Percentiles rank a stretch among this genome's conserved stretches.
Conservation (phyloP, 2,329 filamentous ascomycete genomes). For the Colletotrichum sp. region DNA sequence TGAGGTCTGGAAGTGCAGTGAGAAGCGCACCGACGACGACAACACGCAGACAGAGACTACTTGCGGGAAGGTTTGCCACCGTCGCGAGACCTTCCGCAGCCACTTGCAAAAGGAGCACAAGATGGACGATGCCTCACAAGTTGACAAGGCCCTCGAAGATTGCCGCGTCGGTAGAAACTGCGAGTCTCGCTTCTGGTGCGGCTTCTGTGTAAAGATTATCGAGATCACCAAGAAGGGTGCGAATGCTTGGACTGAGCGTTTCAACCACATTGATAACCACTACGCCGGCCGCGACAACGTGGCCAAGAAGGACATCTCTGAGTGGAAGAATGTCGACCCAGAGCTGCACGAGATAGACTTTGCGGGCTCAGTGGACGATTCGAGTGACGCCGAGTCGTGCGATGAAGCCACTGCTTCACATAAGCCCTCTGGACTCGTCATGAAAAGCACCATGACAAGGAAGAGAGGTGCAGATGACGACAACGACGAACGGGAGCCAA, state of each 20-base stretch:
- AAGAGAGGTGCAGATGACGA: conserved; percentile 13
- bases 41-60: conserved; percentile 22
- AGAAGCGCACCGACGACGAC: conserved; percentile 25
- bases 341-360: conserved; percentile 16
- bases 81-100: conserved; percentile 61
- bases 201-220: conserved; percentile 72
- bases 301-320: conserved; percentile 48
- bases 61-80: conserved; percentile 66
- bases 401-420: background rate
- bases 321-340: conserved; percentile 57
- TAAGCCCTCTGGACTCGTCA: background rate
- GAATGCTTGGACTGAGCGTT: conserved; percentile 62
- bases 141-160: conserved; percentile 52
- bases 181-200: conserved; percentile 81
- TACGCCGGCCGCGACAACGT: conserved; percentile 57
- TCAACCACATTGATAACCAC: conserved; percentile 79
- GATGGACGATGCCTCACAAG: conserved; percentile 29
- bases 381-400: background rate
- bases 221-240: conserved; percentile 52
- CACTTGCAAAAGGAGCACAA: conserved; percentile 65
- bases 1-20: conserved; percentile 75
- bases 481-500: background rate
- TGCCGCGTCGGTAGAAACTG: conserved; percentile 70
- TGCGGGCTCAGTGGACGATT: background rate
- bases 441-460: background rate